Percentiles rank a stretch among this genome's conserved stretches.
Evolutionary conservation across 768 basidiomycete species (phyloP).

Genomic region (Leucogyrophana mollusca): DNA sequence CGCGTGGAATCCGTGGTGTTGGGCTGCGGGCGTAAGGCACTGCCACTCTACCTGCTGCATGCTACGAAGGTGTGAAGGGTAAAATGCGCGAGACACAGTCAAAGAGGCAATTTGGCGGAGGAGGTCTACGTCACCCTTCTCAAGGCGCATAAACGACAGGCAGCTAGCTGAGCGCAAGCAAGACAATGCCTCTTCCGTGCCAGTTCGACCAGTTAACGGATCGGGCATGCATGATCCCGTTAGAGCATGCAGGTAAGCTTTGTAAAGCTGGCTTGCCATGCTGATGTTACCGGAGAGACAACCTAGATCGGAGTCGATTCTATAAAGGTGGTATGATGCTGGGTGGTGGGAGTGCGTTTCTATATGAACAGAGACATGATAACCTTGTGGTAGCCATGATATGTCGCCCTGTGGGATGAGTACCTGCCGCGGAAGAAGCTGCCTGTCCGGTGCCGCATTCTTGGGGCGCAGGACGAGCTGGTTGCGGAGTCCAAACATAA

Average conservation of each 20-base stretch:
- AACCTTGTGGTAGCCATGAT: slow-evolving; percentile 6
- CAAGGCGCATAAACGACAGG: slow-evolving; percentile 39
- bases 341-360: slow-evolving; percentile 2
- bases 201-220: slow-evolving; percentile 41
- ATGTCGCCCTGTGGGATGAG: slow-evolving; percentile 39
- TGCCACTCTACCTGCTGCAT: slow-evolving; percentile 43
- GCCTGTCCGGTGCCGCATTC: neutral
- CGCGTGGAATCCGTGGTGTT: slow-evolving; percentile 28
- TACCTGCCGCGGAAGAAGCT: slow-evolving; percentile 21
- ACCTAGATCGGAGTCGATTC: slow-evolving; percentile 28
- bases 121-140: slow-evolving; percentile 25
- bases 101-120: slow-evolving; percentile 33
- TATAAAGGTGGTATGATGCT: slow-evolving; percentile 26
- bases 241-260: slow-evolving; percentile 44
- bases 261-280: slow-evolving; percentile 32
- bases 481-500: slow-evolving; percentile 42
- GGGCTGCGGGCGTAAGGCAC: slow-evolving; percentile 19
- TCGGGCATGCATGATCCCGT: slow-evolving; percentile 40
- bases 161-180: slow-evolving; percentile 36
- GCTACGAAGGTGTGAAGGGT: slow-evolving; percentile 32
- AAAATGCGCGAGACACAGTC: slow-evolving; percentile 34
- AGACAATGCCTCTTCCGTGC: slow-evolving; percentile 42
- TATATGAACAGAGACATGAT: slow-evolving; percentile 18
- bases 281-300: slow-evolving; percentile 24
- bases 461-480: slow-evolving; percentile 39